These are phyloP conservation scores for Aspergillus costaricaensis DNA, from an alignment of 2,329 filamentous ascomycete genomes.

Conservation along the genomic window DNA sequence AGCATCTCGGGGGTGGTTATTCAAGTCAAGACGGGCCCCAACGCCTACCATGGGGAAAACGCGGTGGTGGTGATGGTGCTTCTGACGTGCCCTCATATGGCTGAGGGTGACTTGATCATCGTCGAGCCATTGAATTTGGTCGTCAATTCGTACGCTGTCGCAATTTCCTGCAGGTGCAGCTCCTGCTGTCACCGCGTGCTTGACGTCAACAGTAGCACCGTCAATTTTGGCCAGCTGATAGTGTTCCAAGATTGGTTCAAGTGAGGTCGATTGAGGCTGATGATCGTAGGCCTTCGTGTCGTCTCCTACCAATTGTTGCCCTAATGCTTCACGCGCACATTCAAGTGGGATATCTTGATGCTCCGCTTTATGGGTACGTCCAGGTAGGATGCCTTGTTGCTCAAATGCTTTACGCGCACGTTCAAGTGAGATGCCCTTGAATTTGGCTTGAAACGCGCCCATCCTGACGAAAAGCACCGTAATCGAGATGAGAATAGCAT, in stretches of 20 bases:
- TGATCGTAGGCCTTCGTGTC: too few species aligned
- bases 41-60: slow-evolving; percentile 40
- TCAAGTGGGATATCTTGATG: slow-evolving; percentile 44
- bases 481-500: slow-evolving; percentile 66
- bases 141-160: neutral
- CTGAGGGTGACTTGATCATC: slow-evolving; percentile 34
- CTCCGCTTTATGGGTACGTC: slow-evolving; percentile 18
- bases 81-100: slow-evolving; percentile 17
- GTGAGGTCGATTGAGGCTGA: too few species aligned
- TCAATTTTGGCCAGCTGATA: neutral
- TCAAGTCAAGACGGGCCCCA: slow-evolving; percentile 36
- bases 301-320: neutral
- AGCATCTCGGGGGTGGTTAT: slow-evolving; percentile 37
- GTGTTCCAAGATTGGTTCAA: neutral
- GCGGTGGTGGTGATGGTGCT: slow-evolving; percentile 26
- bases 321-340: slow-evolving; percentile 18
- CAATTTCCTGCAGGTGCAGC: slow-evolving; percentile 5
- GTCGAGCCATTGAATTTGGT: slow-evolving; percentile 30
- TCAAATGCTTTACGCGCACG: slow-evolving; percentile 18
- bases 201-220: neutral
- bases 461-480: slow-evolving; percentile 64
- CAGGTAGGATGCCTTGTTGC: slow-evolving; percentile 47
- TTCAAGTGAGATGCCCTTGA: slow-evolving; percentile 54
- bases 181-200: slow-evolving; percentile 8
- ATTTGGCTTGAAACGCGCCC: slow-evolving; percentile 63